Percentiles rank a stretch among this genome's conserved stretches.
These are phyloP conservation scores for Thraustotheca clavata DNA, from an alignment of 352 stramenopile genomes.

Conservation along the genomic window DNA sequence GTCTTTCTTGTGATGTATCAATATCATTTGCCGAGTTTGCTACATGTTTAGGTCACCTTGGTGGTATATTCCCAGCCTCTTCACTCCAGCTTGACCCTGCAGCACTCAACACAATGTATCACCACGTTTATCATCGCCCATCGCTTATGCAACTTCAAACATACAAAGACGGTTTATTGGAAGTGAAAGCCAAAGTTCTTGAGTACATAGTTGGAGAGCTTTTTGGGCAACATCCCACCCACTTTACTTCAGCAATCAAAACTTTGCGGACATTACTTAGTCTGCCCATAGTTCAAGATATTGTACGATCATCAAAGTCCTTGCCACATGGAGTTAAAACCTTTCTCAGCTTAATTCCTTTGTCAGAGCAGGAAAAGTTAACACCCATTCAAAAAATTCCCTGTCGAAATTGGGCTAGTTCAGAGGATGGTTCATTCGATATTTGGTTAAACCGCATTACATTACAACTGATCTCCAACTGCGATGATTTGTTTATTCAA, in stretches of 20 bases:
- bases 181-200: slow-evolving; percentile 11
- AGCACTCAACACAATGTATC: not conserved
- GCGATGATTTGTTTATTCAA: slow-evolving; percentile 39
- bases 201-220: slow-evolving; percentile 8
- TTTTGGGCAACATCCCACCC: not conserved
- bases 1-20: not conserved
- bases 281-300: not conserved
- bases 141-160: not conserved
- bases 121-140: slow-evolving; percentile 1
- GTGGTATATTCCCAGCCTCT: slow-evolving; percentile 13
- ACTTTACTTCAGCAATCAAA: not conserved
- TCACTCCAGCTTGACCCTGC: not conserved
- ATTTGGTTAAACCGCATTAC: slow-evolving; percentile 51
- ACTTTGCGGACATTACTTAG: not conserved
- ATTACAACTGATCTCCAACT: slow-evolving; percentile 31
- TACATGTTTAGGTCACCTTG: slow-evolving; percentile 16
- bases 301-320: slow-evolving; percentile 49
- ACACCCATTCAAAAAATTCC: not conserved
- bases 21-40: not conserved
- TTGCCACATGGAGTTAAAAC: slow-evolving; percentile 14
- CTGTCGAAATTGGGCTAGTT: not conserved
- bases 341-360: slow-evolving; percentile 1
- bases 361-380: not conserved
- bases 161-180: not conserved
- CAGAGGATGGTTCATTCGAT: slow-evolving; percentile 28